Evolutionary conservation across 2,329 filamentous ascomycete genomes (phyloP).

Genomic region (Pseudodiploospora longispora): DNA sequence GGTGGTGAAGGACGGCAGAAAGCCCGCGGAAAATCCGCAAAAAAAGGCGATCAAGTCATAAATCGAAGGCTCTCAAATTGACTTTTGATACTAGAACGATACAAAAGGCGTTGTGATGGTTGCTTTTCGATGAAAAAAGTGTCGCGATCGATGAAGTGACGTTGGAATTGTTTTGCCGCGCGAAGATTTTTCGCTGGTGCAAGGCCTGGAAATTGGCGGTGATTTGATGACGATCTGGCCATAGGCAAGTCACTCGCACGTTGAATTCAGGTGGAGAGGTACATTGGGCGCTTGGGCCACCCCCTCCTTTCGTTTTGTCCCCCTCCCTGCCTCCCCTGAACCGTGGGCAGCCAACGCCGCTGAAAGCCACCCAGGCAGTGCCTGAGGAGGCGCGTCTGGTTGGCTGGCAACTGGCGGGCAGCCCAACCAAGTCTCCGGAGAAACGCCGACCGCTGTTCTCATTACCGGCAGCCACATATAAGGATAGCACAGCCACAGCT

Average conservation of each 20-base stretch:
- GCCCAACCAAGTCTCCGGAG: constrained; percentile 1
- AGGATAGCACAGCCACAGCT: too few relatives aligned
- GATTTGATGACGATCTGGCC: constrained; percentile 18
- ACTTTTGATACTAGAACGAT: constrained; percentile 43
- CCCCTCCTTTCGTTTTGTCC: constrained; percentile 20
- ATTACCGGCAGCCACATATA: too few relatives aligned
- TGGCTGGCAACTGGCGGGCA: constrained; percentile 4
- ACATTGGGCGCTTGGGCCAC: constrained; percentile 22
- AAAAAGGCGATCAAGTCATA: constrained; percentile 59
- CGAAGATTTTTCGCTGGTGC: constrained; percentile 45
- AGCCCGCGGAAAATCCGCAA: constrained; percentile 49
- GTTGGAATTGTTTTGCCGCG: constrained; percentile 48
- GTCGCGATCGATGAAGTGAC: constrained; percentile 44
- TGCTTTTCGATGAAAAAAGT: constrained; percentile 47
- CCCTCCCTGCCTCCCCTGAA: constrained; percentile 10
- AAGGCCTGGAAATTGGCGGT: constrained; percentile 18
- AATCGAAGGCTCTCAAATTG: constrained; percentile 46
- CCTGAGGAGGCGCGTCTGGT: constrained; percentile 9
- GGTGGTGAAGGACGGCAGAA: constrained; percentile 28
- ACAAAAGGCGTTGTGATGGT: constrained; percentile 40
- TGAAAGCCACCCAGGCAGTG: constrained; percentile 6
- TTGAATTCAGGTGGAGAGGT: constrained; percentile 15
- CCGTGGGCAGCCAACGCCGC: constrained; percentile 4
- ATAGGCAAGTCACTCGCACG: constrained; percentile 17
- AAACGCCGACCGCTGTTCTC: background rate